Evolutionary conservation across 139 green algal genomes (phyloP).

Genomic region (Mesostigma viride): DNA sequence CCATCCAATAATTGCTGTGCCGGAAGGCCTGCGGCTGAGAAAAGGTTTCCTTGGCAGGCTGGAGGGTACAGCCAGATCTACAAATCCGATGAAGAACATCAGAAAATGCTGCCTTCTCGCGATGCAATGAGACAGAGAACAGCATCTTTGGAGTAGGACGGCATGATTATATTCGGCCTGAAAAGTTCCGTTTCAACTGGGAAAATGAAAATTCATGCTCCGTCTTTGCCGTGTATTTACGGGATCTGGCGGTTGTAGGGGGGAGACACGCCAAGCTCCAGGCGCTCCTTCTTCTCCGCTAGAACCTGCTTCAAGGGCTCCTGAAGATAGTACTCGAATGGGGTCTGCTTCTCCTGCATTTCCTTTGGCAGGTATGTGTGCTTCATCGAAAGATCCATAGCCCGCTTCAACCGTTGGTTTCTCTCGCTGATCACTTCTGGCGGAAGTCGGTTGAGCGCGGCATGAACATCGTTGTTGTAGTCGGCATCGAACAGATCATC

Average conservation of each 20-base stretch:
- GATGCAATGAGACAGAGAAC: too few species aligned
- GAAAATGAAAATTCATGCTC: too few species aligned
- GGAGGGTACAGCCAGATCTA: too few species aligned
- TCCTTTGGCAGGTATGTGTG: constrained; percentile 62
- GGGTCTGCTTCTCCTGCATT: constrained; percentile 72
- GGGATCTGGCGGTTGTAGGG: constrained; percentile 61
- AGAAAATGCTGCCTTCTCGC: too few species aligned
- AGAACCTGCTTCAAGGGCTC: constrained; percentile 65
- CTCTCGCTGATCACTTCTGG: constrained; percentile 71
- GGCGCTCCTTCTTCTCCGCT: constrained; percentile 26
- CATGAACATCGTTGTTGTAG: constrained; percentile 81
- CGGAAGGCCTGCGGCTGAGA: too few species aligned
- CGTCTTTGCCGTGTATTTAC: too few species aligned
- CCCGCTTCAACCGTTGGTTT: constrained; percentile 84
- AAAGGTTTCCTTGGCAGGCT: too few species aligned
- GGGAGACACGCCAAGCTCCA: constrained; percentile 31
- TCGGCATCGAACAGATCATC: constrained; percentile 89
- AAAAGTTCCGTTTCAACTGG: too few species aligned
- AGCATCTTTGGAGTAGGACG: too few species aligned
- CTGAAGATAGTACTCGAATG: constrained; percentile 45
- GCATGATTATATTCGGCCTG: too few species aligned
- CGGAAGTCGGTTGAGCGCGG: constrained; percentile 78
- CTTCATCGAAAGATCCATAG: constrained; percentile 84
- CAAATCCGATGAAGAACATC: too few species aligned
- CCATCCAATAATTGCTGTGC: too few species aligned